These are phyloP conservation scores for Scedosporium boydii DNA, from an alignment of 2,329 filamentous ascomycete species.

Conservation along the genomic window DNA sequence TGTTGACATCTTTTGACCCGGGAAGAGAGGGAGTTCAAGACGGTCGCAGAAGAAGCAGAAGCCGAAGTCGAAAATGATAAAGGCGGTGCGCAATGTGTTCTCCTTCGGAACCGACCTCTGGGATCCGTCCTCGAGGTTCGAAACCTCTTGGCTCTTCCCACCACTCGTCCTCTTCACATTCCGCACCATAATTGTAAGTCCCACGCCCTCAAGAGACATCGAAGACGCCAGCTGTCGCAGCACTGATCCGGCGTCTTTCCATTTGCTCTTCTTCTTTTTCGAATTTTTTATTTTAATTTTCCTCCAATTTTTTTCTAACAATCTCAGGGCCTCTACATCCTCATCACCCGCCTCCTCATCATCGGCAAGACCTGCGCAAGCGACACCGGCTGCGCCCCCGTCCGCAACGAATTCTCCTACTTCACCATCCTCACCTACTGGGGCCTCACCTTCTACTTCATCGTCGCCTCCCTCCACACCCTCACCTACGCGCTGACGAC, in stretches of 20 bases:
- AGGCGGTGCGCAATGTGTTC: slow-evolving; percentile 19
- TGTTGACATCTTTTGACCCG: no score
- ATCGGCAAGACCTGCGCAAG: slow-evolving; percentile 48
- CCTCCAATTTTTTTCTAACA: background rate
- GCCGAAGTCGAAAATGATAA: background rate
- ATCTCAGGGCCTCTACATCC: slow-evolving; percentile 53
- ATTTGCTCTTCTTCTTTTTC: no score
- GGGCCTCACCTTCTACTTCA: slow-evolving; percentile 73
- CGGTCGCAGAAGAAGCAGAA: background rate
- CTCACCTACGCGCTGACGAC: slow-evolving; percentile 51
- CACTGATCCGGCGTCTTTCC: no score
- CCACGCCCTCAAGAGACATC: background rate
- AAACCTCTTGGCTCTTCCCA: slow-evolving; percentile 72
- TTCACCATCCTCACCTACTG: slow-evolving; percentile 79
- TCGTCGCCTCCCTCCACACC: slow-evolving; percentile 59
- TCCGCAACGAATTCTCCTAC: slow-evolving; percentile 59
- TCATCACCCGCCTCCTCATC: slow-evolving; percentile 59
- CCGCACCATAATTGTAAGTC: slow-evolving; percentile 44
- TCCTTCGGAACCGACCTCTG: slow-evolving; percentile 31
- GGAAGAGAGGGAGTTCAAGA: no score
- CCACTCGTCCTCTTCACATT: slow-evolving; percentile 51
- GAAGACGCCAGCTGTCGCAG: background rate
- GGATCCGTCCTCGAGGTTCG: slow-evolving; percentile 56
- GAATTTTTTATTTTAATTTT: no score
- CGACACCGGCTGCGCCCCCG: slow-evolving; percentile 31